Conservation (phyloP, 192 early-diverging fungal genomes). For the Cetraspora pellucida region DNA sequence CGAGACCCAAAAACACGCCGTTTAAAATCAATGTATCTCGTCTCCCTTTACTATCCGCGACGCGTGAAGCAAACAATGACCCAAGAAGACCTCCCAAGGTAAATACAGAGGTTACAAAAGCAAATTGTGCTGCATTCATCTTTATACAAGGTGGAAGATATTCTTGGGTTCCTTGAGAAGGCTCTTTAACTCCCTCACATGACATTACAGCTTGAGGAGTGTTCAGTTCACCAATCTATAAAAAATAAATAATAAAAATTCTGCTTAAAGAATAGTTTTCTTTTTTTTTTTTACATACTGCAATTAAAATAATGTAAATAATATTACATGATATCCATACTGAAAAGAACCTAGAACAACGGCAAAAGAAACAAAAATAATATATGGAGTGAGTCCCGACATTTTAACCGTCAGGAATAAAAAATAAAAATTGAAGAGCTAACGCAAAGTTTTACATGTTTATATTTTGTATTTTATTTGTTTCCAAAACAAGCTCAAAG, state of each 20-base stretch:
- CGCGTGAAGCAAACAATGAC: constrained; percentile 65
- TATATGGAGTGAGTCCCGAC: constrained; percentile 40
- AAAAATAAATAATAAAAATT: not conserved
- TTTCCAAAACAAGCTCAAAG: too few relatives aligned
- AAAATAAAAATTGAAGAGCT: too few relatives aligned
- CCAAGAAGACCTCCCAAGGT: constrained; percentile 78
- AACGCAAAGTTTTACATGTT: too few relatives aligned
- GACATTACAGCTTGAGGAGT: constrained; percentile 58
- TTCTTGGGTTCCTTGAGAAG: too few relatives aligned
- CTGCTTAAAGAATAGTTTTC: not conserved
- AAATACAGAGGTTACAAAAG: constrained; percentile 59
- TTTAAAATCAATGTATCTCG: constrained; percentile 65
- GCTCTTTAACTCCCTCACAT: too few relatives aligned
- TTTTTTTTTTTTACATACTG: not conserved
- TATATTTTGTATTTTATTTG: too few relatives aligned
- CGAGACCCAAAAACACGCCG: constrained; percentile 64
- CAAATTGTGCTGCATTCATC: constrained; percentile 65
- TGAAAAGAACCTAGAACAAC: constrained; percentile 56
- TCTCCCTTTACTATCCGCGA: constrained; percentile 72
- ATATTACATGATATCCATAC: constrained; percentile 55
- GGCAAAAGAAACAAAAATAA: constrained; percentile 47
- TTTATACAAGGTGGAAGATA: constrained; percentile 66
- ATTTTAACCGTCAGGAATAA: constrained; percentile 15
- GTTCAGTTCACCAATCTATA: constrained; percentile 60
- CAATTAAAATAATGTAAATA: not conserved